phyloP scores from a whole-genome alignment of 139 green algal genomes.

The Nannochloris sp. region DNA sequence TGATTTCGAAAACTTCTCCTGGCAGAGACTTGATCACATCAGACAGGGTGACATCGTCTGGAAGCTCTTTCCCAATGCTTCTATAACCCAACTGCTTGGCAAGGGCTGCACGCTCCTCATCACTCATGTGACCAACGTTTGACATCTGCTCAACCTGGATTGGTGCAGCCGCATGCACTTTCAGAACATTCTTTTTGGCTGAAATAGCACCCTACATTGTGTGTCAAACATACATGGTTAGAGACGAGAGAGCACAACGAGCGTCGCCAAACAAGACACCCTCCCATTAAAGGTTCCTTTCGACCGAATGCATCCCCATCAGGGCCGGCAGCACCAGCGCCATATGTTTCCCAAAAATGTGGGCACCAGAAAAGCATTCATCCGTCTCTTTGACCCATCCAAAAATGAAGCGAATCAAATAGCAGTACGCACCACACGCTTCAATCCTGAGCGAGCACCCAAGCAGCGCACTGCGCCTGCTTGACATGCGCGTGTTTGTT shows the following conservation, averaged over 20 bases:
- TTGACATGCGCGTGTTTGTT: no score
- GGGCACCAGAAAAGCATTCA: no score
- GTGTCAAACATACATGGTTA: background rate
- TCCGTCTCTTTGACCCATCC: no score
- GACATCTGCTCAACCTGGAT: background rate
- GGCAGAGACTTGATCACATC: conserved; percentile 81
- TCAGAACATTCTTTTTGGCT: background rate
- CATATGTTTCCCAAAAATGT: no score
- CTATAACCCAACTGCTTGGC: conserved; percentile 65
- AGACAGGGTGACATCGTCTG: conserved; percentile 62
- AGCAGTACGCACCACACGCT: no score
- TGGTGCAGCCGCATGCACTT: conserved; percentile 4
- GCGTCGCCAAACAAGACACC: background rate
- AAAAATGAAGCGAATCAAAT: no score
- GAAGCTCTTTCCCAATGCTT: conserved; percentile 76
- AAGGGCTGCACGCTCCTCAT: conserved; percentile 24
- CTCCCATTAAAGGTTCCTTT: background rate
- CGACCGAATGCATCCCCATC: background rate
- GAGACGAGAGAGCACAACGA: background rate
- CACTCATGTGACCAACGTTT: conserved; percentile 12
- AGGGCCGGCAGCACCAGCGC: no score
- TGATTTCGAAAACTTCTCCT: conserved; percentile 72
- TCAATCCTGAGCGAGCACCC: no score
- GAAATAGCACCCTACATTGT: background rate
- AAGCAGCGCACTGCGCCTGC: no score